phyloP scores from a whole-genome alignment of 73 alveolate genomes.

The Paramecium primaurelia region DNA sequence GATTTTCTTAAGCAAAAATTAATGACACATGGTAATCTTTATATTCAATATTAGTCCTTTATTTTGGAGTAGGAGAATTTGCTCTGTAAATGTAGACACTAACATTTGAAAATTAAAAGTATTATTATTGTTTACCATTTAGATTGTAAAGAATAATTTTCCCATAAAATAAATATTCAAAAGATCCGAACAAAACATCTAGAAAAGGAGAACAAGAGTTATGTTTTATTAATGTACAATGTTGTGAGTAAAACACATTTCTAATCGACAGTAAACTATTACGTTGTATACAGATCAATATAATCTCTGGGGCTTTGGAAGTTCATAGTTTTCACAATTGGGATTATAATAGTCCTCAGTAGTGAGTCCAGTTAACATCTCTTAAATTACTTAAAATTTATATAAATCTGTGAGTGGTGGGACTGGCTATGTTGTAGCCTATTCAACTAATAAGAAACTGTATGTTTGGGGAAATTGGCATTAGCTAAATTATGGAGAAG shows the following conservation, averaged over 20 bases:
- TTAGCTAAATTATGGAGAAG: not conserved
- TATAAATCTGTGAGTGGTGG: not conserved
- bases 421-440: not conserved
- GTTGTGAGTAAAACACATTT: not conserved
- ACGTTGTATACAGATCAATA: not conserved
- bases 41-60: not conserved
- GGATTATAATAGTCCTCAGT: not conserved
- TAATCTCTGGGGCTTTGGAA: not conserved
- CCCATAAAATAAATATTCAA: not conserved
- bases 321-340: not conserved
- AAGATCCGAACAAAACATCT: not conserved
- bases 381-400: not conserved
- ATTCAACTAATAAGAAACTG: not conserved
- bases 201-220: constrained; percentile 1
- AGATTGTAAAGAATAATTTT: not conserved
- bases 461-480: constrained; percentile 23
- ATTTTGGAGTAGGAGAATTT: not conserved
- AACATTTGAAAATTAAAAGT: not conserved
- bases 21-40: constrained; percentile 20
- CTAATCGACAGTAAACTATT: not conserved
- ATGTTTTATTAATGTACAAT: not conserved
- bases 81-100: not conserved
- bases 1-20: not conserved
- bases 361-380: not conserved
- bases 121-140: not conserved